Base-by-base conservation (phyloP, 768 basidiomycete genomes). In the Tephrocybe sp. region DNA sequence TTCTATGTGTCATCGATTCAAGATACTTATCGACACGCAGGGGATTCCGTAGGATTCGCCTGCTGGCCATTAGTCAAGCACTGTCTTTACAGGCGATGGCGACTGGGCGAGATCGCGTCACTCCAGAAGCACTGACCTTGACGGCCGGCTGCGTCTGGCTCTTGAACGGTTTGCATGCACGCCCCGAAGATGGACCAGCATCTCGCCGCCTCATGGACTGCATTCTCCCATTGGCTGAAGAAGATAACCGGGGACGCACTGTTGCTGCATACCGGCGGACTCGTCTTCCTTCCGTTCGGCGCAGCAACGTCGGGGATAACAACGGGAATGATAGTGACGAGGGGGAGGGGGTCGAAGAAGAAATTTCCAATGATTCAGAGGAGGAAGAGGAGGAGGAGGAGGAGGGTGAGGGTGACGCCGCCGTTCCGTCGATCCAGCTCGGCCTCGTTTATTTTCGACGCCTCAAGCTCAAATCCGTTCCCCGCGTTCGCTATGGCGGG, bases 121-220 rank as follows among this genome's bases (percentile, higher is more conserved):
- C 2, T 4, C 42, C 18, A 1, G 46, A 54, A 13, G 45, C 50
- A n/a, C 22, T 57, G 13, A 25, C 46, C 2, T 50, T 61, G 19
- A 56, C 57, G 0, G 52, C 52, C 11, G 54, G 51, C 4, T 50
- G 45, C n/a, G 43, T 55, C 1, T 61, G 55, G 57, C 42, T 58
- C 1, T 23, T 49, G 4, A 61, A 61, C 34, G 24, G 52, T 21
- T 40, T 58, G 4, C 57, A 61, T 42, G 42, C 57, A 18, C 42
- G 52, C 4, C 56, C 54, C 1, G 49, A 60, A 5, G 52, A 53
- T 21, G 54, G 57, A 1, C 43, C 54, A 9, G 50, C 57, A 7
- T 47, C 47, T 4, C 33, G 53, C 21, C 21, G 40, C 1, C 52
- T 61, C 16, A 52, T 59, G 47, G 36, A 47, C 5, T 46, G 50